Conservation (phyloP, 331 rosid species). For the Malus hybrid region DNA sequence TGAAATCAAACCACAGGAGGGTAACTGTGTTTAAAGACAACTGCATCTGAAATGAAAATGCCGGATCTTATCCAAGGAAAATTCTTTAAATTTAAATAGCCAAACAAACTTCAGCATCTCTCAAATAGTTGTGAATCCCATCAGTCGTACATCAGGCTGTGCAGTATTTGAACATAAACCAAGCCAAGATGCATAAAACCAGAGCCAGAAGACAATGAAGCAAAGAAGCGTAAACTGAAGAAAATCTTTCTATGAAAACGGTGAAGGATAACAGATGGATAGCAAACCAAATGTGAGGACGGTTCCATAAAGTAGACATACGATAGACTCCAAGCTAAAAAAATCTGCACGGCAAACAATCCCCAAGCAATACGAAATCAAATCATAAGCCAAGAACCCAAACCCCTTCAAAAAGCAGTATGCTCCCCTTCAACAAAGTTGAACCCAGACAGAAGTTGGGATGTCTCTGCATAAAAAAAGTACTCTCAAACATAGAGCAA, state of each 20-base stretch:
- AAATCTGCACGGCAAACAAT: neutral
- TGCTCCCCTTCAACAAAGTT: neutral
- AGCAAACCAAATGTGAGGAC: neutral
- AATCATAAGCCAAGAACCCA: neutral
- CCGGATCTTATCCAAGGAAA: neutral
- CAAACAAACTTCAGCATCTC: neutral
- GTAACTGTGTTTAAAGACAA: neutral
- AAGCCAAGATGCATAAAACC: neutral
- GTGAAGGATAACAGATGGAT: neutral
- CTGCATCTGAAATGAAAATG: neutral
- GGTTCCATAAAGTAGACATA: neutral
- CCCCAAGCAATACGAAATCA: neutral
- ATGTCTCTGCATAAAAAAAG: neutral
- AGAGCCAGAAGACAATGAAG: neutral
- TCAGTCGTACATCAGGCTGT: neutral
- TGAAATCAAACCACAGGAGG: neutral
- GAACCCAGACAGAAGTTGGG: neutral
- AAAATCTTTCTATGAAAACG: neutral
- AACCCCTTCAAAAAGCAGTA: neutral
- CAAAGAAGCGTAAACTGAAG: neutral
- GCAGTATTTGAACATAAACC: neutral
- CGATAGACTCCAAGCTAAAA: neutral
- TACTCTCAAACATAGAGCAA: neutral
- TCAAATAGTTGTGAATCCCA: neutral
- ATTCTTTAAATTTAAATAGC: too few relatives aligned